These are phyloP conservation scores for Clitopilus passeckerianus DNA, from an alignment of 768 basidiomycete species.

Conservation along the genomic window DNA sequence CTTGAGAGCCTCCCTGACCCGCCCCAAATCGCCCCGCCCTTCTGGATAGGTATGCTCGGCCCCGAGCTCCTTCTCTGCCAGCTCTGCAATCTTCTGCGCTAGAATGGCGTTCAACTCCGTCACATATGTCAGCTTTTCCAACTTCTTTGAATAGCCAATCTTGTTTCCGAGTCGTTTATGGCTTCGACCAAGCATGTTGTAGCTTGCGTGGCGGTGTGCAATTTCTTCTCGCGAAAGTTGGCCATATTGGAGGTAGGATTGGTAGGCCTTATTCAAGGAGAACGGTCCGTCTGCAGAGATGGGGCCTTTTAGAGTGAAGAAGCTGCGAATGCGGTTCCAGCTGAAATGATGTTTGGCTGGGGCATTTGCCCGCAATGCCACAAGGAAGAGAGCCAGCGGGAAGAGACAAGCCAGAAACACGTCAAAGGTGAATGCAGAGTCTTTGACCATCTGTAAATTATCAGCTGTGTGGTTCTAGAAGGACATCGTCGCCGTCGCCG, in stretches of 20 bases:
- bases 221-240: conserved; percentile 37
- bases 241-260: conserved; percentile 39
- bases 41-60: conserved; percentile 7
- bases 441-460: background rate
- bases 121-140: conserved; percentile 36
- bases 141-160: conserved; percentile 51
- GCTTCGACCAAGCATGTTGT: conserved; percentile 33
- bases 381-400: conserved; percentile 29
- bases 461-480: background rate
- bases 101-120: conserved; percentile 33
- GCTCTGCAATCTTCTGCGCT: conserved; percentile 33
- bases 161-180: conserved; percentile 46
- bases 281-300: conserved; percentile 25
- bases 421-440: conserved; percentile 23
- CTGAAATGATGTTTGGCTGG: conserved; percentile 15
- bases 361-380: conserved; percentile 17
- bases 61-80: conserved; percentile 26
- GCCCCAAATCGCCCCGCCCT: conserved; percentile 33
- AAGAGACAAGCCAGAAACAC: conserved; percentile 30
- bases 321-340: conserved; percentile 19
- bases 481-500: background rate
- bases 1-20: conserved; percentile 56
- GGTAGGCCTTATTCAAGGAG: conserved; percentile 37
- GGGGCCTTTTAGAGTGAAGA: conserved; percentile 18
- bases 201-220: conserved; percentile 34